Conservation (phyloP, 345 rosid species). For the Camelina neglecta region DNA sequence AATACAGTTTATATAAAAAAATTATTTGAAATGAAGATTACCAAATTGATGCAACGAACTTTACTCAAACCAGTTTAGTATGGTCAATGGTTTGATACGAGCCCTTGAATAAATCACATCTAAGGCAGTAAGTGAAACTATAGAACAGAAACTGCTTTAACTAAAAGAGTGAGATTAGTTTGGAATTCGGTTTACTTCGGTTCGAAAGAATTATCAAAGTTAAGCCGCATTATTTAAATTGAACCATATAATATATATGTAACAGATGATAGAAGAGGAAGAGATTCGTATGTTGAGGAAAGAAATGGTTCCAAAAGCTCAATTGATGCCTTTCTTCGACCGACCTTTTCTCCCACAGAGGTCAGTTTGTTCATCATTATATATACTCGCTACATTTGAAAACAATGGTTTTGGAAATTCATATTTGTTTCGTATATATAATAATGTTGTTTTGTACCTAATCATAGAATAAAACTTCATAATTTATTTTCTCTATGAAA, state of each 20-base stretch:
- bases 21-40: no score
- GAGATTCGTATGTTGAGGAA: constrained; percentile 72
- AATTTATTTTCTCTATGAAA: no score
- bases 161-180: not conserved
- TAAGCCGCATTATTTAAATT: not conserved
- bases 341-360: constrained; percentile 86
- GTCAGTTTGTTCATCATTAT: constrained; percentile 22
- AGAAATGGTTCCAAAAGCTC: constrained; percentile 89
- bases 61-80: no score
- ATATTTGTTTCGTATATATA: not conserved
- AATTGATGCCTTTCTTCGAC: constrained; percentile 80
- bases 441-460: not conserved
- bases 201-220: not conserved
- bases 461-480: not conserved
- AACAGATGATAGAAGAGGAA: constrained; percentile 79
- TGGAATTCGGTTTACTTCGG: not conserved
- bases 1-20: not conserved
- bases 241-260: not conserved
- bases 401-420: not conserved
- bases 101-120: not conserved
- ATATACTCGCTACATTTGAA: not conserved
- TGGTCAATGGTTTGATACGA: no score
- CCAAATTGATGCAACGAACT: no score
- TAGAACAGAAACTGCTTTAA: not conserved
- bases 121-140: not conserved